These are phyloP conservation scores for Podaxis rugospora DNA, from an alignment of 768 basidiomycete species.

Conservation along the genomic window DNA sequence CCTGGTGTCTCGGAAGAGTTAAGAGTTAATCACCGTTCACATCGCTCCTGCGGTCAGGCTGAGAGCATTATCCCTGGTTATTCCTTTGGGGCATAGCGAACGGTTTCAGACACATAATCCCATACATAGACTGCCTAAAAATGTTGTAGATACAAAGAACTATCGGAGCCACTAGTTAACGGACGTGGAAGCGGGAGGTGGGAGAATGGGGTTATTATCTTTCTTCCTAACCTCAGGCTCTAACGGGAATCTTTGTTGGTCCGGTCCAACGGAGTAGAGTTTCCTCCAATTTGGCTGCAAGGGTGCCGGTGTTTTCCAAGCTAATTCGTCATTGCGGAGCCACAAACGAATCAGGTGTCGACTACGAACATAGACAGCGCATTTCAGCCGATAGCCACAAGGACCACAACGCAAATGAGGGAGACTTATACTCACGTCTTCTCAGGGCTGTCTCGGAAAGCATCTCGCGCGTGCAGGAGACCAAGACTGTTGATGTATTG, in stretches of 20 bases:
- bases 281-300: conserved; percentile 13
- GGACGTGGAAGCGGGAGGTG: not conserved
- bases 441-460: conserved; percentile 35
- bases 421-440: conserved; percentile 31
- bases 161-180: not conserved
- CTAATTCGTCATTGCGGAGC: conserved; percentile 26
- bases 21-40: not conserved
- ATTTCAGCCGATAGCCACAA: not conserved
- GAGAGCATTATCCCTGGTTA: not conserved
- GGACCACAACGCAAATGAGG: not conserved
- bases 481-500: conserved; percentile 47
- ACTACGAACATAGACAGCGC: conserved; percentile 17
- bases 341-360: conserved; percentile 42
- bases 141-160: not conserved
- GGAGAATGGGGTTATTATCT: conserved; percentile 17
- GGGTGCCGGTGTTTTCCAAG: conserved; percentile 13
- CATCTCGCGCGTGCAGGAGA: conserved; percentile 42
- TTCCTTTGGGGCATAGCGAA: not conserved
- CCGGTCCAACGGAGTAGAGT: conserved; percentile 29
- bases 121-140: not conserved
- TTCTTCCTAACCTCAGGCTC: conserved; percentile 40
- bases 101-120: not conserved
- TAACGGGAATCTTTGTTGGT: conserved; percentile 41
- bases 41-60: not conserved
- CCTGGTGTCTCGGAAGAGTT: no score